Evolutionary conservation across 2,329 filamentous ascomycete species (phyloP).

Genomic region (Colletotrichum lini): DNA sequence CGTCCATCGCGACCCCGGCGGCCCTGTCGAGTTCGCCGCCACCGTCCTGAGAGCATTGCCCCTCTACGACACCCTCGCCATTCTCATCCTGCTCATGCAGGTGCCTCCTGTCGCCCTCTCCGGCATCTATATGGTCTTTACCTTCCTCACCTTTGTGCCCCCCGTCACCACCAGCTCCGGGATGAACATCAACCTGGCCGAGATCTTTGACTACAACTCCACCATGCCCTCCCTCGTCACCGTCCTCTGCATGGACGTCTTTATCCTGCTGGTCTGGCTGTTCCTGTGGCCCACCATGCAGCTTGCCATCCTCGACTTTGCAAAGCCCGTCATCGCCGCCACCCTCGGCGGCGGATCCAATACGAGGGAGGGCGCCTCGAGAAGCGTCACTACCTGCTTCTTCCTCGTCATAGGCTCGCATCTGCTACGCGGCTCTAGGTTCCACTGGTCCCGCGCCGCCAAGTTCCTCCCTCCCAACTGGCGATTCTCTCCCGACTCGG

Average conservation of each 20-base stretch:
- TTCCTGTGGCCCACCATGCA: constrained; percentile 91
- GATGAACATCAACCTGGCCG: constrained; percentile 85
- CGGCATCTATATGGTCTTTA: constrained; percentile 92
- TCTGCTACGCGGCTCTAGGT: constrained; percentile 63
- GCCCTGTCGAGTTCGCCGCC: constrained; percentile 82
- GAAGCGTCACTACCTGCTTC: constrained; percentile 80
- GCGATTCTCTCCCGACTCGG: constrained; percentile 60
- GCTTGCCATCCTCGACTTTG: constrained; percentile 88
- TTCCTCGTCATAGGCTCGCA: constrained; percentile 75
- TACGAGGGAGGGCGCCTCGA: constrained; percentile 76
- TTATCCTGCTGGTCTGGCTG: constrained; percentile 88
- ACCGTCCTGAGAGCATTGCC: constrained; percentile 93
- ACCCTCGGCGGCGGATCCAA: constrained; percentile 87
- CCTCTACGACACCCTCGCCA: constrained; percentile 94
- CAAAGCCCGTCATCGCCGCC: constrained; percentile 93
- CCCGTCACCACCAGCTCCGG: constrained; percentile 84
- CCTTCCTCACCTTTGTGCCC: constrained; percentile 91
- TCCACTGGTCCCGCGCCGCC: constrained; percentile 63
- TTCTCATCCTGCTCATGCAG: constrained; percentile 95
- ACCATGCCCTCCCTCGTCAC: constrained; percentile 90
- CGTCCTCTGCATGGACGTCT: constrained; percentile 85
- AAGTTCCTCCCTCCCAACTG: constrained; percentile 64
- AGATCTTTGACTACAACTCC: constrained; percentile 90
- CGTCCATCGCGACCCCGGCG: constrained; percentile 79
- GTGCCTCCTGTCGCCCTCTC: constrained; percentile 90